A percentile compares a stretch with the other conserved stretches of the same genome.
These are phyloP conservation scores for Pulveroboletus sp. DNA, from an alignment of 768 basidiomycete genomes.

Conservation along the genomic window DNA sequence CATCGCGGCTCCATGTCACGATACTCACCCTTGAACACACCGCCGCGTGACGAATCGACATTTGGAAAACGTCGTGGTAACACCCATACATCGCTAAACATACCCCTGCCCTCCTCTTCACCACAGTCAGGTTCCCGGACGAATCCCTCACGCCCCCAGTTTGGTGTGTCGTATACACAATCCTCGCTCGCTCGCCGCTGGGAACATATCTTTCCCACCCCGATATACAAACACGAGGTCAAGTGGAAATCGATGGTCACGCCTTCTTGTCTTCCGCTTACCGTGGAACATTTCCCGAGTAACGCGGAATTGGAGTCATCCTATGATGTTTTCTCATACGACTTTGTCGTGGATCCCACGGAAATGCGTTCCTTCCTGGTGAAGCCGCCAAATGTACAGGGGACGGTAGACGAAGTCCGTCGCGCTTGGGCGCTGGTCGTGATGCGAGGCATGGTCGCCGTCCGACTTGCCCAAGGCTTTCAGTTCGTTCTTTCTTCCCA, in stretches of 20 bases:
- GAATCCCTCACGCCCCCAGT: conserved; percentile 68
- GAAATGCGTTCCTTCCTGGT: conserved; percentile 90
- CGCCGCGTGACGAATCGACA: conserved; percentile 65
- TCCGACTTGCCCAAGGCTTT: conserved; percentile 90
- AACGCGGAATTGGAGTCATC: conserved; percentile 69
- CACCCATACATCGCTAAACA: conserved; percentile 34
- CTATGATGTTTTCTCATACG: conserved; percentile 84
- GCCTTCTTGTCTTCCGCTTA: conserved; percentile 86
- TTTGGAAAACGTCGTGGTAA: conserved; percentile 54
- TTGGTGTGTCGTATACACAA: conserved; percentile 57
- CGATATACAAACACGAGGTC: conserved; percentile 76
- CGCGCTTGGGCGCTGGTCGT: conserved; percentile 74
- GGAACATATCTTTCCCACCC: conserved; percentile 81
- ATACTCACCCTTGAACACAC: conserved; percentile 64
- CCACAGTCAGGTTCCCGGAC: conserved; percentile 37
- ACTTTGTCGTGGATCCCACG: conserved; percentile 79
- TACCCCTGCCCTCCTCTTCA: conserved; percentile 50
- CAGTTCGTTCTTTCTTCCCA: conserved; percentile 75
- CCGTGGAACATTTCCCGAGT: conserved; percentile 85
- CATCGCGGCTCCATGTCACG: conserved; percentile 49
- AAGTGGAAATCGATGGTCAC: conserved; percentile 90
- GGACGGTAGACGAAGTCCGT: conserved; percentile 54
- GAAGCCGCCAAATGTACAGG: conserved; percentile 51
- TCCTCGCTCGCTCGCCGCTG: conserved; percentile 81
- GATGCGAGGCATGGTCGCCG: conserved; percentile 92